Evolutionary conservation across 2,329 filamentous ascomycete genomes (phyloP), one percentile per base, ranked within the genome.

Genomic region (Beauveria sp.): DNA sequence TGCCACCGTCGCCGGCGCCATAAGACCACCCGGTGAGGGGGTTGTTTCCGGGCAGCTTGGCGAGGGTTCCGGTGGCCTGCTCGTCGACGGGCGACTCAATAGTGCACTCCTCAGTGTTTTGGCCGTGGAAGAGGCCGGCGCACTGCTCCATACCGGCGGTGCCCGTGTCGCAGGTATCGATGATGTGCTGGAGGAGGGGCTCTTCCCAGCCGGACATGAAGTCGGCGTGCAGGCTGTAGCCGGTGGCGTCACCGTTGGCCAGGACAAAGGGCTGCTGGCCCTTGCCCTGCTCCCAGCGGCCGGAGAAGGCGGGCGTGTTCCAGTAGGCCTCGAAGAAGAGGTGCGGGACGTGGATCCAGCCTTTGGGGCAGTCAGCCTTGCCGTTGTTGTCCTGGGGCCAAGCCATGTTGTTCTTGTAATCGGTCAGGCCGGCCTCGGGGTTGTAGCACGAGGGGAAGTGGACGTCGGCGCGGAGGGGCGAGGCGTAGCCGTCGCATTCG

Each of bases 371-470:
- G 74, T 85, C 79, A 55, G 73, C 67, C 67, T 80, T 79, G 61
- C 81, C 82, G 64, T 77, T 76, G 53, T 72, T 71, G 53, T 74
- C 70, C 3, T 72, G 73, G n/a, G 88, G 88, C 69, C 83, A 90
- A 24, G 76, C 79, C 80, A 88, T 87, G 77, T 90, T 90, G 66
- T 79, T 81, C 69, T 80, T 77, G 77, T 84, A 85, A 74, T 87
- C 79, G 38, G 78, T 74, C 46, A 87, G 76, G 61, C 83, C 85
- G 52, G 81, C 78, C 48, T 80, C 71, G 34, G 87, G 88, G 73
- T 90, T 82, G 81, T 89, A 90, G 79, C 88, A 90, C 6, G 85
- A 87, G 6, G 88, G 88, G 75, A 90, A 89, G 77, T 88, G 87
- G 46, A 90, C 75, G 66, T 90, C 87, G 61, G 83, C 80, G 45